phyloP scores from a whole-genome alignment of 495 filamentous ascomycete species.

The Hyaloscypha variabilis region DNA sequence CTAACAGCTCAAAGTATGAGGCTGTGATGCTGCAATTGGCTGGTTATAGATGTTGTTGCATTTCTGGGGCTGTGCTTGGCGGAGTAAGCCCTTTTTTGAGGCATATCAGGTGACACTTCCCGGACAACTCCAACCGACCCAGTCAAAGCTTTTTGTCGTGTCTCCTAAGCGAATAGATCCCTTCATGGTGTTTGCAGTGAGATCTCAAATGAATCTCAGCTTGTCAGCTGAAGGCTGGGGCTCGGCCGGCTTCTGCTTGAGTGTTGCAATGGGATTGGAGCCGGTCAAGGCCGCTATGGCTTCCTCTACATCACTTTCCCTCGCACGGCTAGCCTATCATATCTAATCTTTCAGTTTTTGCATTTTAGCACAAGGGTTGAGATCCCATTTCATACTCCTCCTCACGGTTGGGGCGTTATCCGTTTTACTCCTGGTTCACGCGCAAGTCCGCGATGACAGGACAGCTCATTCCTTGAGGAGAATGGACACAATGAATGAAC shows the following conservation, averaged over 20 bases:
- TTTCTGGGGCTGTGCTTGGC: background rate
- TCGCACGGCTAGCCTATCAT: too few species aligned
- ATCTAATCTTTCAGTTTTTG: too few species aligned
- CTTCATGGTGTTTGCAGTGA: background rate
- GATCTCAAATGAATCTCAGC: background rate
- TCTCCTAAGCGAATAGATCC: background rate
- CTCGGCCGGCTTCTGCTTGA: background rate
- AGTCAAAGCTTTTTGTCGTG: background rate
- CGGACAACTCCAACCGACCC: background rate
- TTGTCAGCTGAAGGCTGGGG: background rate
- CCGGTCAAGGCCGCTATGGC: too few species aligned
- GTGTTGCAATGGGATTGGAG: too few species aligned
- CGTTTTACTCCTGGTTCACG: too few species aligned
- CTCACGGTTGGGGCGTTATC: too few species aligned
- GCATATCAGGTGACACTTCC: background rate
- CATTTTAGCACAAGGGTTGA: too few species aligned
- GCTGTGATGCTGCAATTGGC: constrained; percentile 1
- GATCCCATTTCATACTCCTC: too few species aligned
- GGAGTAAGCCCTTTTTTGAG: background rate
- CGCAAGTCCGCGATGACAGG: too few species aligned
- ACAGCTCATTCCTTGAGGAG: too few species aligned
- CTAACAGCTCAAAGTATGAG: background rate
- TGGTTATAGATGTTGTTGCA: background rate
- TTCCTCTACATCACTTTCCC: too few species aligned
- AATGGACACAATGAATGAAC: too few species aligned